phyloP scores from a whole-genome alignment of 257 asterid genomes.

The Penstemon newberryi region DNA sequence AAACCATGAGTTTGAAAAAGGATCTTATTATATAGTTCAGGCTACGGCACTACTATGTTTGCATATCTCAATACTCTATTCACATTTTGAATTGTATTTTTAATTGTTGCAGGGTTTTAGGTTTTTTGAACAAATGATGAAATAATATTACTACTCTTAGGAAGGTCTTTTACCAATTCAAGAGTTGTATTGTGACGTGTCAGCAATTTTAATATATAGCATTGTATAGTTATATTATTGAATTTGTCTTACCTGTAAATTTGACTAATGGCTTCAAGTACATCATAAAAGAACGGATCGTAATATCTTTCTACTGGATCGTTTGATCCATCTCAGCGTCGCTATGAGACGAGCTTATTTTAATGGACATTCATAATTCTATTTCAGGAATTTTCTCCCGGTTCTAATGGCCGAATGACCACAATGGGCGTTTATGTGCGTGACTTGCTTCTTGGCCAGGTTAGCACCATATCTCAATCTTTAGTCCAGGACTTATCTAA shows the following conservation, averaged over 20 bases:
- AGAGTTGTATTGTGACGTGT: constrained; percentile 16
- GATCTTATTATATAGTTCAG: constrained; percentile 24
- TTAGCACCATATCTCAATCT: constrained; percentile 25
- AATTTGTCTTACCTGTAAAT: constrained; percentile 14
- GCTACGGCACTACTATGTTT: constrained; percentile 16
- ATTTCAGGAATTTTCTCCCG: constrained; percentile 89
- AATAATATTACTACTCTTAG: constrained; percentile 6
- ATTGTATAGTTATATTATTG: constrained; percentile 16
- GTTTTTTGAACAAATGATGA: constrained; percentile 24
- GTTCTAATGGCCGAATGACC: constrained; percentile 84
- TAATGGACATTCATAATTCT: constrained; percentile 18
- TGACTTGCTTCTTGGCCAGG: constrained; percentile 98
- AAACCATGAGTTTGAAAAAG: constrained; percentile 30
- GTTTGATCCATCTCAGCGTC: constrained; percentile 17
- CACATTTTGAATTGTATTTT: background rate
- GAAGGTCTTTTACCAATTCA: constrained; percentile 7
- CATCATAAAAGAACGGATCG: no score
- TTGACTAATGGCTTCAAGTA: no score
- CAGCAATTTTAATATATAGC: constrained; percentile 11
- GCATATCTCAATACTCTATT: background rate
- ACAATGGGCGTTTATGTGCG: constrained; percentile 93
- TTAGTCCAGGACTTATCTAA: background rate
- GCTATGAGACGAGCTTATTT: constrained; percentile 21
- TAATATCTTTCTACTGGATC: background rate
- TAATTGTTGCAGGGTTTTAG: background rate